These are phyloP conservation scores for Babesia bovis DNA, from an alignment of 169 alveolate genomes.

Conservation along the genomic window DNA sequence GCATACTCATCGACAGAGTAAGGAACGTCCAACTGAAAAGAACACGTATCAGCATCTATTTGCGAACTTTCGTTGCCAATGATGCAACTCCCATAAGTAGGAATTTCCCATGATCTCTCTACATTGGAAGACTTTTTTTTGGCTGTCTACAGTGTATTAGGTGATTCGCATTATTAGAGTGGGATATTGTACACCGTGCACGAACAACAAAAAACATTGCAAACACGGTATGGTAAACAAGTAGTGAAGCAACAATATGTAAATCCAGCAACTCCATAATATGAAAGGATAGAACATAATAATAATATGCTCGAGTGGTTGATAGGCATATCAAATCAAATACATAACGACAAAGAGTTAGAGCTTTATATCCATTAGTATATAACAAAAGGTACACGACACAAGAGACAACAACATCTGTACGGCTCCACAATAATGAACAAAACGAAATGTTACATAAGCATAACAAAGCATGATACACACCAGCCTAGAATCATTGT, in stretches of 20 bases:
- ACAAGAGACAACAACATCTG: too few species aligned
- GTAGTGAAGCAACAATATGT: too few species aligned
- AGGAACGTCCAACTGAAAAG: not conserved
- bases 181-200: conserved; percentile 3
- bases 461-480: not conserved
- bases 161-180: not conserved
- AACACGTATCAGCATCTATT: not conserved
- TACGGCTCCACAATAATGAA: too few species aligned
- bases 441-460: too few species aligned
- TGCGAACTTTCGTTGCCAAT: not conserved
- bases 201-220: not conserved
- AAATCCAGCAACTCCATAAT: too few species aligned
- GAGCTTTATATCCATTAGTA: too few species aligned
- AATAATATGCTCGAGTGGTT: too few species aligned
- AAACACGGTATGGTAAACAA: too few species aligned
- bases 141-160: not conserved
- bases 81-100: conserved; percentile 19
- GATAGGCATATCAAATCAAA: too few species aligned
- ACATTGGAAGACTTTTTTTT: not conserved
- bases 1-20: not conserved
- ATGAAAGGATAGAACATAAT: too few species aligned
- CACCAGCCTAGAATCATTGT: not conserved
- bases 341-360: too few species aligned
- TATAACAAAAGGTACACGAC: too few species aligned
- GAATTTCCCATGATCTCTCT: not conserved